Evolutionary conservation across 139 green algal species (phyloP), one percentile per base, ranked within the genome.

Genomic region (Yamagishiella unicocca): DNA sequence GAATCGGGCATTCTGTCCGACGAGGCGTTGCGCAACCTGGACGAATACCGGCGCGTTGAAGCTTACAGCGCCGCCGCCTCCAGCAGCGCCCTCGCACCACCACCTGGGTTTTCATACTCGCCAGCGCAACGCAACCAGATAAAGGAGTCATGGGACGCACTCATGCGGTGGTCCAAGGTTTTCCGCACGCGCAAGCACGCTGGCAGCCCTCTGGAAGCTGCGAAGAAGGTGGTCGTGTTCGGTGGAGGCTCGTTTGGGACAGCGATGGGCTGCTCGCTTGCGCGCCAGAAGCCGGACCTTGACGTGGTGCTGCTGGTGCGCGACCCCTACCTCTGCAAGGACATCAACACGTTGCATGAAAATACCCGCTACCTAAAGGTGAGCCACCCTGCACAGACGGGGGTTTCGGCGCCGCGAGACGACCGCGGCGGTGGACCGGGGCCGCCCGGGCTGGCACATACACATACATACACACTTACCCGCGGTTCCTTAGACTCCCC

Each of bases 231-330:
- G 33, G 96, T 96, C 6, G 94, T 99, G 1, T 99, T 99, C 88
- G 98, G 98, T 2, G 98, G 97, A 7, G 98, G 98, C 14, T 97
- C 94, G 38, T 99, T 99, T 83, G 98, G 97, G 42, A 99, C 98
- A 4, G 98, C 98, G 1, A 98, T 99, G 95, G 98, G 87, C 1
- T 91, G 86, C 29, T 82, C 95, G 19, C 89, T 99, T 14, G 98
- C 98, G 4, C 85, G 95, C 1, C 96, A 99, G 83, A 97, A 98
- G 77, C 50, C 73, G 2, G 81, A 94, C 14, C 77, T 99, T 42
- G 92, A 98, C 66, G 96, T 98, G 24, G 90, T 96, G 37, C 88
- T 96, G 89, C 94, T 99, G 40, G 83, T 99, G 74, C 89, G 98
- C 0, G 95, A 98, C 91, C 82, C 93, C 1, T 90, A 95, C 72